These are phyloP conservation scores for Fusarium vanettenii DNA, from an alignment of 2,329 filamentous ascomycete genomes.

Conservation along the genomic window DNA sequence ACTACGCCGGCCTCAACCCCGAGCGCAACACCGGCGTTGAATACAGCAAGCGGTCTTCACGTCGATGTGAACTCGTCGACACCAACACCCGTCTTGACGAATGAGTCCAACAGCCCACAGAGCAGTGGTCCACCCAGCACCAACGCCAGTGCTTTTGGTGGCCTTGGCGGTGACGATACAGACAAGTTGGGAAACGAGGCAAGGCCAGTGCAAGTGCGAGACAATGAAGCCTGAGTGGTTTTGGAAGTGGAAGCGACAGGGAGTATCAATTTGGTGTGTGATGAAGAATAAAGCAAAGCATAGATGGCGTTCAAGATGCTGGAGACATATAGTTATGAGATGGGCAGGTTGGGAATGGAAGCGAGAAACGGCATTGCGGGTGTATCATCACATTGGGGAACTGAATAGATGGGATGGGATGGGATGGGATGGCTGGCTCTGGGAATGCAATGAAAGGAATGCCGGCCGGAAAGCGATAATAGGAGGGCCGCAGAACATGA, in stretches of 20 bases:
- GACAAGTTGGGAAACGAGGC: slow-evolving; percentile 35
- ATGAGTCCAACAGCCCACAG: slow-evolving; percentile 76
- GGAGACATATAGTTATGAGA: background rate
- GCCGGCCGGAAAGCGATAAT: background rate
- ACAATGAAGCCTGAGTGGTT: slow-evolving; percentile 45
- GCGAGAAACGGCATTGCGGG: background rate
- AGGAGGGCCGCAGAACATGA: background rate
- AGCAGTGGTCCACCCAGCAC: slow-evolving; percentile 75
- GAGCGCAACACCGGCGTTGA: background rate
- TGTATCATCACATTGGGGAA: background rate
- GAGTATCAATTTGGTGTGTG: slow-evolving; percentile 22
- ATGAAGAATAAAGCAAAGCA: slow-evolving; percentile 47
- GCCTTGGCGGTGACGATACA: slow-evolving; percentile 45
- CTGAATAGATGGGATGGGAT: background rate
- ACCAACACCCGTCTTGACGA: slow-evolving; percentile 75
- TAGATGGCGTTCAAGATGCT: slow-evolving; percentile 22
- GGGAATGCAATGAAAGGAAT: background rate
- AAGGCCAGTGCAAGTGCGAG: slow-evolving; percentile 42
- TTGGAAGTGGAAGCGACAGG: background rate
- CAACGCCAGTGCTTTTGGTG: slow-evolving; percentile 65
- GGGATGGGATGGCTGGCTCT: background rate
- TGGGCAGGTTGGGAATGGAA: background rate
- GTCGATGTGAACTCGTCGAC: slow-evolving; percentile 64
- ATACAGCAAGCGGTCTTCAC: slow-evolving; percentile 48
- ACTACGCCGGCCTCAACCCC: background rate